Evolutionary conservation across 768 basidiomycete species (phyloP).

Genomic region (Pilatotrama ljubarskyi): DNA sequence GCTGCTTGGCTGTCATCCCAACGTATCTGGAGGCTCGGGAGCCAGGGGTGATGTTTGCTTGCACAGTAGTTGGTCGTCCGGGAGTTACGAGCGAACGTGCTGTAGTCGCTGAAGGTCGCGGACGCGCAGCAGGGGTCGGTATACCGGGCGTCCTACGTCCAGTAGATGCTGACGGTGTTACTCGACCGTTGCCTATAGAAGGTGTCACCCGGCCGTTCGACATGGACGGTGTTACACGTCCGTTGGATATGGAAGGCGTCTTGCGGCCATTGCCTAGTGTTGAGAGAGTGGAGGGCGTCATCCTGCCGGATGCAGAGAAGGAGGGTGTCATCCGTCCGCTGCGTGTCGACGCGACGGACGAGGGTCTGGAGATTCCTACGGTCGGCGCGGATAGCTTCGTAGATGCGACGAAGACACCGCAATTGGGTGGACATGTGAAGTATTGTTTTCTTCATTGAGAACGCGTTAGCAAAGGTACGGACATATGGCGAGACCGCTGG

Average conservation of each 20-base stretch:
- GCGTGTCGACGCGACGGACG: slow-evolving; percentile 79
- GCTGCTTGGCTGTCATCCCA: slow-evolving; percentile 81
- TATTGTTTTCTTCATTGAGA: slow-evolving; percentile 63
- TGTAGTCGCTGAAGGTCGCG: slow-evolving; percentile 17
- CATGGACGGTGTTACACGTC: slow-evolving; percentile 22
- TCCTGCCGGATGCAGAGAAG: slow-evolving; percentile 43
- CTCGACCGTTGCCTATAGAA: slow-evolving; percentile 47
- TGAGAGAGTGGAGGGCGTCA: slow-evolving; percentile 44
- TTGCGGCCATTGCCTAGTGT: slow-evolving; percentile 45
- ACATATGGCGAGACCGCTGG: neutral
- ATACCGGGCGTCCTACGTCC: slow-evolving; percentile 28
- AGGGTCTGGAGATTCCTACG: slow-evolving; percentile 61
- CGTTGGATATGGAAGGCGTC: slow-evolving; percentile 52
- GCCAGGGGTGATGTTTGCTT: slow-evolving; percentile 67
- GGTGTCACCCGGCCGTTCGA: slow-evolving; percentile 42
- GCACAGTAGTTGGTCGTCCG: slow-evolving; percentile 24
- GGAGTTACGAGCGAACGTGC: slow-evolving; percentile 28
- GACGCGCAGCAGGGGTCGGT: slow-evolving; percentile 18
- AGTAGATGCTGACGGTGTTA: slow-evolving; percentile 42
- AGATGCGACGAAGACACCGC: slow-evolving; percentile 88
- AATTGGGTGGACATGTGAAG: slow-evolving; percentile 80
- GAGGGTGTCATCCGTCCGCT: slow-evolving; percentile 47
- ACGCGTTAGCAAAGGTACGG: neutral
- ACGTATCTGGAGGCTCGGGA: slow-evolving; percentile 85
- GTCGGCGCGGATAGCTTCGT: slow-evolving; percentile 81